Conservation (phyloP, 1,284 basidiomycete species). For the Tilletiopsis washingtonensis region DNA sequence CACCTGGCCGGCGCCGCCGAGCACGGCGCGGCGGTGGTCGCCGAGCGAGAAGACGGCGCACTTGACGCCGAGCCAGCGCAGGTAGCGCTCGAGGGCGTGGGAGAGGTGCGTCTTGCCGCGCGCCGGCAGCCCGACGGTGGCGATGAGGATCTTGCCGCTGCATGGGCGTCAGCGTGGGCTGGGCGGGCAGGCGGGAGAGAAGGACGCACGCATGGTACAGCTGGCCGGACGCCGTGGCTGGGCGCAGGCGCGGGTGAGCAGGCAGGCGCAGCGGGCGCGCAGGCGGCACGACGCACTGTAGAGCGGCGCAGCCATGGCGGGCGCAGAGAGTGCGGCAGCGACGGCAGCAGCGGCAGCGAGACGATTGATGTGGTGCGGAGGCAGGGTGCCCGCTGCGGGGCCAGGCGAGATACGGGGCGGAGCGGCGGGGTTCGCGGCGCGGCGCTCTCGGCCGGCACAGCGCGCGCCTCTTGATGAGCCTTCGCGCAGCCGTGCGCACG, state of each 20-base stretch:
- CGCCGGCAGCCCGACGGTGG: conserved; percentile 76
- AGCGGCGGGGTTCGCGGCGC: neutral
- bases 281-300: conserved; percentile 15
- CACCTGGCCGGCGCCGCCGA: conserved; percentile 78
- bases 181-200: neutral
- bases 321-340: neutral
- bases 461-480: no score
- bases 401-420: neutral
- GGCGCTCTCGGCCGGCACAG: no score
- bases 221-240: conserved; percentile 26
- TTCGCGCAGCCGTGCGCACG: no score
- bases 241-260: neutral
- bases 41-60: conserved; percentile 88
- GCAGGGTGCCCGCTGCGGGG: neutral
- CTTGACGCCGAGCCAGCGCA: conserved; percentile 95
- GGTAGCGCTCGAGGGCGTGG: conserved; percentile 85
- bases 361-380: neutral
- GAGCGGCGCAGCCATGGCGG: conserved; percentile 22
- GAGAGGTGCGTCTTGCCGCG: conserved; percentile 95
- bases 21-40: conserved; percentile 80
- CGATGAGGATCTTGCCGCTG: conserved; percentile 76
- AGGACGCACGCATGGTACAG: conserved; percentile 23
- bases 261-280: neutral
- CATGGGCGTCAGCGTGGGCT: neutral
- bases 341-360: neutral